A percentile compares a stretch with the other conserved stretches of the same genome.
Evolutionary conservation across 2,329 filamentous ascomycete species (phyloP).

Genomic region (Colletotrichum karsti): DNA sequence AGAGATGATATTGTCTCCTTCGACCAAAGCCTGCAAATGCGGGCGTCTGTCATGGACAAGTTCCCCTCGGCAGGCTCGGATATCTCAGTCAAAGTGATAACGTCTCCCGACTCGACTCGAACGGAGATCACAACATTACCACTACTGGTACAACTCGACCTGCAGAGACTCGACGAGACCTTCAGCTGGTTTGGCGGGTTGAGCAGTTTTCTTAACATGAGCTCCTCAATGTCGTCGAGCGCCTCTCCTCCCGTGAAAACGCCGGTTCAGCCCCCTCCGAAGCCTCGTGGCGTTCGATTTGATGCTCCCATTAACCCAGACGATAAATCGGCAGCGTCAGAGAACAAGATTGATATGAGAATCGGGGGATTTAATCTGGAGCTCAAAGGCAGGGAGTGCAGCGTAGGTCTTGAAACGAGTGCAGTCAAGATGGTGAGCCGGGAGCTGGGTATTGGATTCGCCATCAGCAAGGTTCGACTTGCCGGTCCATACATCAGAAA

Average conservation of each 20-base stretch:
- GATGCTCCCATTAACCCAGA: constrained; percentile 60
- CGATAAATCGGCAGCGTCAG: constrained; percentile 54
- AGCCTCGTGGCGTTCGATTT: constrained; percentile 66
- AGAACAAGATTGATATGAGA: constrained; percentile 78
- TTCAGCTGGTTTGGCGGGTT: constrained; percentile 90
- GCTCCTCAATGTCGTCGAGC: constrained; percentile 82
- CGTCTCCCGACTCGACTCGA: constrained; percentile 52
- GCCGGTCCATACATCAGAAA: constrained; percentile 72
- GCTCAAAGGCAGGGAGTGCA: constrained; percentile 81
- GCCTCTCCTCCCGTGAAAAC: constrained; percentile 58
- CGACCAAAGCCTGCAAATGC: constrained; percentile 64
- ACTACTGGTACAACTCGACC: constrained; percentile 77
- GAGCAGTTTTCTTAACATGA: constrained; percentile 89
- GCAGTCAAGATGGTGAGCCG: constrained; percentile 84
- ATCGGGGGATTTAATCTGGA: constrained; percentile 81
- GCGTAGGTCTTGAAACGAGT: constrained; percentile 77
- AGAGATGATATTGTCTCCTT: constrained; percentile 72
- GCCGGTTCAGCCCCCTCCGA: constrained; percentile 49
- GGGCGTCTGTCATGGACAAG: constrained; percentile 66
- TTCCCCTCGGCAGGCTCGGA: constrained; percentile 67
- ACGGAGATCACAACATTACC: constrained; percentile 81
- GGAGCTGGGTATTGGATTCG: constrained; percentile 74
- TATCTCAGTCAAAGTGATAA: constrained; percentile 61
- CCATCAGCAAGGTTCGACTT: constrained; percentile 79
- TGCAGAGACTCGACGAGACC: constrained; percentile 85